Base-by-base conservation (phyloP, 2,329 filamentous ascomycete genomes). In the Alternaria viburni region DNA sequence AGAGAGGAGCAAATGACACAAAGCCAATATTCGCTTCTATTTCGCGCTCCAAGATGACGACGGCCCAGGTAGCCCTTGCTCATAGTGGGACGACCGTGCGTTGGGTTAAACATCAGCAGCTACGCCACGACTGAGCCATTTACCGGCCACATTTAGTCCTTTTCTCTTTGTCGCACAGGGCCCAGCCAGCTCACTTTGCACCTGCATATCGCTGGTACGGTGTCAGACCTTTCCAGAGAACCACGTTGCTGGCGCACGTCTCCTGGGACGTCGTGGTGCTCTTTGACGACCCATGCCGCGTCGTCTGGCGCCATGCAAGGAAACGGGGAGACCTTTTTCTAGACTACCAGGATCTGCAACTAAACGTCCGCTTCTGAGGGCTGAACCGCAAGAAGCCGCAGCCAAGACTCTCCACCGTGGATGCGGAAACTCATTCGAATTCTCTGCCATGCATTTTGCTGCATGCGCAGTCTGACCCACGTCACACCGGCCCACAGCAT, bases 21-120 rank as follows among this genome's bases (percentile, higher is more conserved):
- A 41, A 71, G 60, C 59, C 67, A 72, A 71, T 69, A 69, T 61
- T 73, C 64, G 69, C 65, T 69, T 72, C 36, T 41, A 41, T 41
- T 76, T 61, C 45, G 64, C 66, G 67, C 57, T 64, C 36, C 56
- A 60, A 63, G 54, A 77, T 75, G 72, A 76, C 74, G 69, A 76
- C 62, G 66, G 67, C 69, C 60, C 66, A 62, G 52, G 58, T 64
- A 71, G 36, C 62, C 73, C 73, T 68, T 68, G 71, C 43, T 63
- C 61, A 68, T 61, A 69, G 67, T 66, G 68, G 64, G 58, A 50
- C 64, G 52, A 57, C 60, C 59, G 68, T 68, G 69, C 64, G 62
- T 55, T 65, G 45, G 59, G 62, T 49, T 43, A 54, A 51, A 61
- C 57, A 49, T 58, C 23, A 58, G 50, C 44, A 52, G 47, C 54